Evolutionary conservation across 2,329 filamentous ascomycete species (phyloP).

Genomic region (Ilyonectria mors-panacis): DNA sequence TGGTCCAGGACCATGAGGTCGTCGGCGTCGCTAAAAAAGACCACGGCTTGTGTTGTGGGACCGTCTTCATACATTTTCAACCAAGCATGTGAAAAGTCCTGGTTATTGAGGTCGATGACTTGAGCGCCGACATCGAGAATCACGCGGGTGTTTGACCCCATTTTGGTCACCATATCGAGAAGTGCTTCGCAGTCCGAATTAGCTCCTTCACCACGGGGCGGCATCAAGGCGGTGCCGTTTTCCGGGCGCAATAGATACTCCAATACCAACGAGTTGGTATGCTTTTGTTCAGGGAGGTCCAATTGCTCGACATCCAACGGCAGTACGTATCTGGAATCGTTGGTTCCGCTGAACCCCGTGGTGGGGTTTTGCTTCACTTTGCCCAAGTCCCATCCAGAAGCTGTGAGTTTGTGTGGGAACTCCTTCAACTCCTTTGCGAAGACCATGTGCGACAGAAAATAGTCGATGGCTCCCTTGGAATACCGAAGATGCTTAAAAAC

Average conservation of each 20-base stretch:
- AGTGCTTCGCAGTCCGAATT: conserved; percentile 55
- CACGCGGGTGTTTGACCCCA: conserved; percentile 64
- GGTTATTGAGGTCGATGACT: conserved; percentile 75
- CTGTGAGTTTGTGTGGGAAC: conserved; percentile 74
- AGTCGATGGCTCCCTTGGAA: conserved; percentile 72
- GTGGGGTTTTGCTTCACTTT: conserved; percentile 62
- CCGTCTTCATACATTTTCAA: conserved; percentile 49
- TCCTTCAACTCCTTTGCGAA: conserved; percentile 75
- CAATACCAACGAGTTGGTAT: conserved; percentile 79
- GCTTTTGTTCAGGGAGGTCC: conserved; percentile 67
- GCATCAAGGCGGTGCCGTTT: conserved; percentile 56
- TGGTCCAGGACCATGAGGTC: conserved; percentile 68
- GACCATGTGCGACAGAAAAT: conserved; percentile 70
- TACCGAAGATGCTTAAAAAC: conserved; percentile 69
- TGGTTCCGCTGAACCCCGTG: conserved; percentile 80
- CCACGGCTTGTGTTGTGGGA: conserved; percentile 48
- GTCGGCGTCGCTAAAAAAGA: conserved; percentile 73
- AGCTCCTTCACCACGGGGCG: neutral
- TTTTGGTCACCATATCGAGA: conserved; percentile 56
- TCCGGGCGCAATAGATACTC: conserved; percentile 68
- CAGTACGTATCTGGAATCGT: conserved; percentile 72
- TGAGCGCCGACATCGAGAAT: conserved; percentile 81
- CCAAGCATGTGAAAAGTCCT: conserved; percentile 68
- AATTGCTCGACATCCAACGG: conserved; percentile 70
- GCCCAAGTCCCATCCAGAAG: conserved; percentile 78